Percentiles rank a stretch among this genome's conserved stretches.
Evolutionary conservation across 1,139 yeast genomes (phyloP).

Genomic region (Yueomyces sp.): DNA sequence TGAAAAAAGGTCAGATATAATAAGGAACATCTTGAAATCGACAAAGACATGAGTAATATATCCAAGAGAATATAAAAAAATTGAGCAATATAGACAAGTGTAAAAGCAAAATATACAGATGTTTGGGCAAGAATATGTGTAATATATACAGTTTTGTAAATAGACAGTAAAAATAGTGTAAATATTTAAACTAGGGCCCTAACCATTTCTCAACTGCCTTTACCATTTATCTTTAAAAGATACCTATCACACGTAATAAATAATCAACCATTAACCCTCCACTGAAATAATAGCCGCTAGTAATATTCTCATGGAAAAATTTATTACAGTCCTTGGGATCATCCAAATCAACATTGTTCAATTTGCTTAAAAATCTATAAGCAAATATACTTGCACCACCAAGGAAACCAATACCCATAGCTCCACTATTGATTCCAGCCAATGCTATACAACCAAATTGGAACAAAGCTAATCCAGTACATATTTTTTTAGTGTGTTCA

Average conservation of each 20-base stretch:
- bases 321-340: conserved; percentile 74
- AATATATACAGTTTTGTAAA: too few relatives aligned
- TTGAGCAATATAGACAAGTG: too few relatives aligned
- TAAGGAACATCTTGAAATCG: too few relatives aligned
- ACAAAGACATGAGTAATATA: too few relatives aligned
- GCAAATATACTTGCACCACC: conserved; percentile 57
- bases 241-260: conserved; percentile 28
- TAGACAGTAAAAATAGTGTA: too few relatives aligned
- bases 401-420: conserved; percentile 73
- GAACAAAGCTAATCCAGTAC: conserved; percentile 47
- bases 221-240: conserved; percentile 7
- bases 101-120: too few relatives aligned
- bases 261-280: conserved; percentile 71
- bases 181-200: too few relatives aligned
- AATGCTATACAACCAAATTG: conserved; percentile 53
- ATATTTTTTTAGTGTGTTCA: conserved; percentile 48
- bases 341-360: conserved; percentile 61
- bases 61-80: too few relatives aligned
- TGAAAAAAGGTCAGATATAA: too few relatives aligned
- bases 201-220: too few relatives aligned
- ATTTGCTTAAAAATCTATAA: conserved; percentile 53
- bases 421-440: conserved; percentile 72
- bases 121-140: too few relatives aligned
- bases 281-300: conserved; percentile 70
- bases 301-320: conserved; percentile 63